Evolutionary conservation across 73 alveolate genomes (phyloP), one percentile per base, ranked within the genome.

Genomic region (Paramecium biaurelia): DNA sequence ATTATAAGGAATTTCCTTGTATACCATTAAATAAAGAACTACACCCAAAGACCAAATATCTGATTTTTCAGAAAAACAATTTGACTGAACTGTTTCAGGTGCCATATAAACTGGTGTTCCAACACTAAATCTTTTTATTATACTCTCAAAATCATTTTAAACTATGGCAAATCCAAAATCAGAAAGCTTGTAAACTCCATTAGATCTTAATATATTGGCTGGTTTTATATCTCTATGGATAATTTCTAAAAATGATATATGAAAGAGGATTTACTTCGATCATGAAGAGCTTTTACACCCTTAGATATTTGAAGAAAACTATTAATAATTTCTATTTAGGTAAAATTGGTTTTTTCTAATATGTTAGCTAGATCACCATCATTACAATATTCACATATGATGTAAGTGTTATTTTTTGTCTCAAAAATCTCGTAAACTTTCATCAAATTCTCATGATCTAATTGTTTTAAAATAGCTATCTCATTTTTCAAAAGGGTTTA

Each of bases 51-150:
- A 32, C 96, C 96, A 93, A 1, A 93, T 92, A 79, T 93, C 96
- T 38, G 96, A 92, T 82, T 93, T 92, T 47, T 70, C 93, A 28
- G 93, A 70, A 43, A 92, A 93, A 21, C 30, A 30, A 35, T 93
- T 95, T 8, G 32, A 47, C 30, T 79, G 57, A 26, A 93, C 42
- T n/a, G 88, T 85, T 30, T 93, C 96, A 7, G 96, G 96, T 20
- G 96, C 96, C 96, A 93, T 93, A 57, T 70, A 92, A n/a, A 93
- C 45, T 18, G 96, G 96, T 35, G 95, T 92, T 20, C 90, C 90
- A 43, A 79, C 90, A 14, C 43, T 79, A 45, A 79, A 79, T 79
- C 56, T 79, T 79, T 42, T 79, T 21, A 79, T 47, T 32, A 72
- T 72, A 20, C 90, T 79, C 34, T 79, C 90, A 41, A 41, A 41